Conservation (phyloP, 192 early-diverging fungal species). For the Diversispora eburnea region DNA sequence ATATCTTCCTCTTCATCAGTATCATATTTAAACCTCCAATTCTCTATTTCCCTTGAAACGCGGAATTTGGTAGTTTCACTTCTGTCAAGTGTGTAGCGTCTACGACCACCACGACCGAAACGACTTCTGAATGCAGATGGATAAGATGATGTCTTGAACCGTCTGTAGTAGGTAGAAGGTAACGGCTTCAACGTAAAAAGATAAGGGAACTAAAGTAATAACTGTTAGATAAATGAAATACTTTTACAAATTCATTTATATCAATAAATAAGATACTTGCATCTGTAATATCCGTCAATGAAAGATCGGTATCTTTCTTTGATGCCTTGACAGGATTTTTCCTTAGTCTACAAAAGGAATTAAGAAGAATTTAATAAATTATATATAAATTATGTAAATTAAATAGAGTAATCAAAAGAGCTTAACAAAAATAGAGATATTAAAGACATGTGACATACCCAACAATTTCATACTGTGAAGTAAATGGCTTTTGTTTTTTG, state of each 20-base stretch:
- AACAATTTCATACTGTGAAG: not conserved
- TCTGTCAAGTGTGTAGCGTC: slow-evolving; percentile 60
- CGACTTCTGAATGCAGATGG: slow-evolving; percentile 50
- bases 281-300: too few species aligned
- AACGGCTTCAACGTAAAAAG: not conserved
- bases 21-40: slow-evolving; percentile 16
- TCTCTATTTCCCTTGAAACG: not conserved
- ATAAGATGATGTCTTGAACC: not conserved
- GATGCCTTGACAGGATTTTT: too few species aligned
- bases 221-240: not conserved
- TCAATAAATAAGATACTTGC: not conserved
- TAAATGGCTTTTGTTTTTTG: not conserved
- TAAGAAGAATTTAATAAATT: too few species aligned
- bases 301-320: too few species aligned
- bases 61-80: slow-evolving; percentile 3
- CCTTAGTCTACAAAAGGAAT: too few species aligned
- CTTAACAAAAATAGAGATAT: too few species aligned
- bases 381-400: too few species aligned
- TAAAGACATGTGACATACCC: not conserved
- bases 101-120: slow-evolving; percentile 75
- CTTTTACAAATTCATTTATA: not conserved
- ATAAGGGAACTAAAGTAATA: not conserved
- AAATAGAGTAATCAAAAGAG: too few species aligned
- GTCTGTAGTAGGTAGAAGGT: not conserved
- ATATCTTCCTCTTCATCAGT: slow-evolving; percentile 17